phyloP scores from a whole-genome alignment of 306 rosid genomes.

The Canavalia ensiformis region DNA sequence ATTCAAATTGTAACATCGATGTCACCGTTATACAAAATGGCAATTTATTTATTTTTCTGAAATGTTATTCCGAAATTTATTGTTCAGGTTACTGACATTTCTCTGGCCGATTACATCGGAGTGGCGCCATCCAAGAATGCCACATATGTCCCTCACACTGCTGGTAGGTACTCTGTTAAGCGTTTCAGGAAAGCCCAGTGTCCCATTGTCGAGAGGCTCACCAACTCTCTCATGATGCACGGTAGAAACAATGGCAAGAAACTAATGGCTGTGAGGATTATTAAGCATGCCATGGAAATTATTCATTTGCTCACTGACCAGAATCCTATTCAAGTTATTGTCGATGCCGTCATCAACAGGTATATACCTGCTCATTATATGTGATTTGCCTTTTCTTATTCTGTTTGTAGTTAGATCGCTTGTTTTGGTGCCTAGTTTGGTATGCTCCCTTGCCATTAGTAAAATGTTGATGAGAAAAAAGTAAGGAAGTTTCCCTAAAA shows the following conservation, averaged over 20 bases:
- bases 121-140: constrained; percentile 1
- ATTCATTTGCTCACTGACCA: not conserved
- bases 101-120: not conserved
- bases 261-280: constrained; percentile 1
- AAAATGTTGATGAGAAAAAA: no score
- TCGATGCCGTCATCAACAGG: not conserved
- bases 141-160: constrained; percentile 8
- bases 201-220: constrained; percentile 33
- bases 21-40: no score
- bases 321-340: not conserved
- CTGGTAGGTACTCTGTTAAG: not conserved
- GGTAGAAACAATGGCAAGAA: constrained; percentile 17
- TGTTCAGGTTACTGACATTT: not conserved
- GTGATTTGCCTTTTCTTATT: no score
- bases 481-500: no score
- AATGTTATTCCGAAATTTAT: not conserved
- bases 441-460: no score
- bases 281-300: constrained; percentile 5
- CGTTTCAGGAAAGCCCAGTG: constrained; percentile 34
- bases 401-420: no score
- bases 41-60: not conserved
- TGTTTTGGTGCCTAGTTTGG: no score
- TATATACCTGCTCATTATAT: not conserved
- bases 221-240: constrained; percentile 36
- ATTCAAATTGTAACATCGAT: no score